A percentile compares a stretch with the other conserved stretches of the same genome.
These are phyloP conservation scores for Nakaseomyces sp. DNA, from an alignment of 1,139 yeast genomes.

Conservation along the genomic window DNA sequence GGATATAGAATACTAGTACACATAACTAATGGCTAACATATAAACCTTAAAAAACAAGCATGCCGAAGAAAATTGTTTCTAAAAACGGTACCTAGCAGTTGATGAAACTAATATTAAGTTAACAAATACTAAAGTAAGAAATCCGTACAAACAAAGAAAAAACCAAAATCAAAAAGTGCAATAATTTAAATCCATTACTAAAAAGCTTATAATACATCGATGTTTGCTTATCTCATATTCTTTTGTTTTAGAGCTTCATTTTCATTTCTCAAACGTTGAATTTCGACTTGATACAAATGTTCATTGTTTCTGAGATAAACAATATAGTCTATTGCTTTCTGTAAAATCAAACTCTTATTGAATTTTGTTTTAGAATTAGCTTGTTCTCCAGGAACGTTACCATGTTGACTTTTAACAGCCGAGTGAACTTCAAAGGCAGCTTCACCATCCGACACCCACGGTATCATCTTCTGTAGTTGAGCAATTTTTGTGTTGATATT, in stretches of 20 bases:
- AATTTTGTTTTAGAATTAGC: constrained; percentile 33
- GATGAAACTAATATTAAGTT: no score
- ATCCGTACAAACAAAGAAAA: no score
- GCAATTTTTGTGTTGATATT: constrained; percentile 66
- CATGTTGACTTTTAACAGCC: constrained; percentile 11
- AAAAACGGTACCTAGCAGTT: no score
- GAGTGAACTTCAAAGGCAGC: constrained; percentile 49
- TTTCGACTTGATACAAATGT: constrained; percentile 28
- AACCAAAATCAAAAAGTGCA: no score
- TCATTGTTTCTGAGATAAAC: constrained; percentile 42
- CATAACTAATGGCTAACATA: no score
- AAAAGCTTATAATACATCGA: no score
- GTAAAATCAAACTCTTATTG: constrained; percentile 57
- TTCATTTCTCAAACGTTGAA: constrained; percentile 30
- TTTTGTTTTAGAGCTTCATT: constrained; percentile 19
- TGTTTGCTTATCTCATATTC: neutral
- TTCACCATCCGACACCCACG: constrained; percentile 49
- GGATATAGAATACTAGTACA: no score
- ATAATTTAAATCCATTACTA: no score
- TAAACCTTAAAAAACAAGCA: no score
- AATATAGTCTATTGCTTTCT: constrained; percentile 57
- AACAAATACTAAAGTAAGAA: no score
- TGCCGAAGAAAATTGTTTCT: no score
- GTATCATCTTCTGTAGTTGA: constrained; percentile 51
- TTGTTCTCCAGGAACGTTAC: constrained; percentile 5